phyloP scores from a whole-genome alignment of 2,329 filamentous ascomycete species.

The Chaetomium sp. region DNA sequence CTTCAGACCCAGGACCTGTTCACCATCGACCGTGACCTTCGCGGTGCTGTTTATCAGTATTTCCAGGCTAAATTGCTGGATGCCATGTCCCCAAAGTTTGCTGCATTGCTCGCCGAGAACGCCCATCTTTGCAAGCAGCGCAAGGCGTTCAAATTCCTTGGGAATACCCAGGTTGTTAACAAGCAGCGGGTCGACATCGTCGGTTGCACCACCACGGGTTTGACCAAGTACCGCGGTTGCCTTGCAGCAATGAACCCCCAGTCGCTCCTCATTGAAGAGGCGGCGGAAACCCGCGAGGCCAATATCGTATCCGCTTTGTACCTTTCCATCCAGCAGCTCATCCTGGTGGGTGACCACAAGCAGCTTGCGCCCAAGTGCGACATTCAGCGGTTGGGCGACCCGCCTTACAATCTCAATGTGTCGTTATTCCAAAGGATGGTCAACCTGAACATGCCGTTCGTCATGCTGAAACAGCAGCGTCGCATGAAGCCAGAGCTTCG shows the following conservation, averaged over 20 bases:
- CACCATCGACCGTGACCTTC: conserved; percentile 55
- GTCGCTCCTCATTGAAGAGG: conserved; percentile 76
- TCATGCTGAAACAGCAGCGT: conserved; percentile 68
- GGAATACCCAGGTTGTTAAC: conserved; percentile 52
- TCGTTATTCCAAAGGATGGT: conserved; percentile 82
- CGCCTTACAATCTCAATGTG: conserved; percentile 68
- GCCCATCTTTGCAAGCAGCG: conserved; percentile 52
- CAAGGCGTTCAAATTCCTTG: conserved; percentile 60
- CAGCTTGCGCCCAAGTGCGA: conserved; percentile 74
- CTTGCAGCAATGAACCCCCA: conserved; percentile 66
- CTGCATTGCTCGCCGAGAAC: conserved; percentile 53
- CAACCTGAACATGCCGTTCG: conserved; percentile 63
- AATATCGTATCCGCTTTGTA: conserved; percentile 57
- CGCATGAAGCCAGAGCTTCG: conserved; percentile 54
- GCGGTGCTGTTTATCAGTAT: conserved; percentile 67
- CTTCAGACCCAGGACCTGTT: conserved; percentile 55
- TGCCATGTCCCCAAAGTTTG: conserved; percentile 50
- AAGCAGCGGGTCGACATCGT: conserved; percentile 53
- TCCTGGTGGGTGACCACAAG: conserved; percentile 75
- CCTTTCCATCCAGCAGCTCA: conserved; percentile 54
- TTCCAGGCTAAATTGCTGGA: conserved; percentile 60
- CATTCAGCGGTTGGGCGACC: conserved; percentile 57
- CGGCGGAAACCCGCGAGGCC: conserved; percentile 73
- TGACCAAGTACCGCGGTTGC: conserved; percentile 77
- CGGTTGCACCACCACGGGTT: conserved; percentile 73